Conservation (phyloP, 2,329 filamentous ascomycete genomes). For the Clonostachys chloroleuca region DNA sequence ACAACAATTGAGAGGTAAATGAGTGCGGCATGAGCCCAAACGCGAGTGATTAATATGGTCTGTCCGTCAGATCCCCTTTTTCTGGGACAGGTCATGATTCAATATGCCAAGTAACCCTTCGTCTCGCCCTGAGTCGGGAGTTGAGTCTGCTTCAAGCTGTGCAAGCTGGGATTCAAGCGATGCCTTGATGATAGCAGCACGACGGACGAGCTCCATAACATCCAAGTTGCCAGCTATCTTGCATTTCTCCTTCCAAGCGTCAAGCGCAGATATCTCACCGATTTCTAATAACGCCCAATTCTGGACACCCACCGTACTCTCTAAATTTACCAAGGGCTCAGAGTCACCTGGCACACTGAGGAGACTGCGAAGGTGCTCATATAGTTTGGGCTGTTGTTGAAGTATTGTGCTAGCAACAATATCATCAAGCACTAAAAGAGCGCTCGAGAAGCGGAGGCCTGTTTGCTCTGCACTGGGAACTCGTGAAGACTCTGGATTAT, state of each 20-base stretch:
- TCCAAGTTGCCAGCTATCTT: background rate
- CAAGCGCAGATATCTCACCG: background rate
- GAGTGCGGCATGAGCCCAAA: background rate
- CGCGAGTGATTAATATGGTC: background rate
- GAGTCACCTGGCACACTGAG: background rate
- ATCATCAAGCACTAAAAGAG: conserved; percentile 19
- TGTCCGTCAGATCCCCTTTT: too few species aligned
- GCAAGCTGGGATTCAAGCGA: too few species aligned
- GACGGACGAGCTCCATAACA: too few species aligned
- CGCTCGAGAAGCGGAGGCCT: conserved; percentile 26
- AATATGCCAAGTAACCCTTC: too few species aligned
- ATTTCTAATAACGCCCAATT: background rate
- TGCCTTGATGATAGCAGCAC: too few species aligned
- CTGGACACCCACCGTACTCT: background rate
- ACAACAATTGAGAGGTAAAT: background rate
- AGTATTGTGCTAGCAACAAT: background rate
- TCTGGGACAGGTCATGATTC: too few species aligned
- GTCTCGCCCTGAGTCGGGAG: too few species aligned
- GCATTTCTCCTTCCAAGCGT: background rate
- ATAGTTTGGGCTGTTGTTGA: background rate
- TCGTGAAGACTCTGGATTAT: too few species aligned
- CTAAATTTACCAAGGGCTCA: background rate
- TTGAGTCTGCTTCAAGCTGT: too few species aligned
- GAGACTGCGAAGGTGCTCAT: background rate
- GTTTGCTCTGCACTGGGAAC: conserved; percentile 22